A percentile compares a stretch with the other conserved stretches of the same genome.
Conservation (phyloP, 148 eudicot genomes). For the Linanthus parryae region DNA sequence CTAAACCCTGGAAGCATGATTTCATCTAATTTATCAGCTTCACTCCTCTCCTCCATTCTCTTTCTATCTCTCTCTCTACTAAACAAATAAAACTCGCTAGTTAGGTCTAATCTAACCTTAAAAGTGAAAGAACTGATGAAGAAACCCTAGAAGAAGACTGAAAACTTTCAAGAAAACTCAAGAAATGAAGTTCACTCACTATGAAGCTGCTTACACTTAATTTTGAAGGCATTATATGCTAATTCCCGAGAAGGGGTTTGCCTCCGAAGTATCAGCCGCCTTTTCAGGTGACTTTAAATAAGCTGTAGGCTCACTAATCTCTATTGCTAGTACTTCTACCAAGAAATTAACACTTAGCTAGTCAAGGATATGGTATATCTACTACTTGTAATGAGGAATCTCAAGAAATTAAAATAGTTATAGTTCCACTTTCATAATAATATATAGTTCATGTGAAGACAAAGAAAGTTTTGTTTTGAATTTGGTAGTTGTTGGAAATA, state of each 20-base stretch:
- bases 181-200: no score
- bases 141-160: conserved; percentile 9
- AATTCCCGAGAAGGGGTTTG: conserved; percentile 35
- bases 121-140: not conserved
- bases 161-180: not conserved
- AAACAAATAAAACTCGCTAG: not conserved
- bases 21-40: conserved; percentile 47
- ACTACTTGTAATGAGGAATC: conserved; percentile 29
- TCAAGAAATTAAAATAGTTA: conserved; percentile 15
- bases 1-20: conserved; percentile 79
- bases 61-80: not conserved
- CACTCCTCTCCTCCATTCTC: conserved; percentile 43
- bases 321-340: conserved; percentile 47
- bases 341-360: conserved; percentile 52
- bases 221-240: conserved; percentile 36
- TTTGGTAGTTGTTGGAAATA: conserved; percentile 17
- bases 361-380: conserved; percentile 22
- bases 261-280: conserved; percentile 85
- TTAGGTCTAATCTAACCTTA: not conserved
- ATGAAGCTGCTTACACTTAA: no score
- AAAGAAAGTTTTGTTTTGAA: conserved; percentile 20
- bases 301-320: conserved; percentile 9
- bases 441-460: conserved; percentile 15
- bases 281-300: conserved; percentile 72
- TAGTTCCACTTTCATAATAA: conserved; percentile 4